These are phyloP conservation scores for Cucurbita argyrosperma DNA, from an alignment of 306 rosid genomes.

Conservation along the genomic window DNA sequence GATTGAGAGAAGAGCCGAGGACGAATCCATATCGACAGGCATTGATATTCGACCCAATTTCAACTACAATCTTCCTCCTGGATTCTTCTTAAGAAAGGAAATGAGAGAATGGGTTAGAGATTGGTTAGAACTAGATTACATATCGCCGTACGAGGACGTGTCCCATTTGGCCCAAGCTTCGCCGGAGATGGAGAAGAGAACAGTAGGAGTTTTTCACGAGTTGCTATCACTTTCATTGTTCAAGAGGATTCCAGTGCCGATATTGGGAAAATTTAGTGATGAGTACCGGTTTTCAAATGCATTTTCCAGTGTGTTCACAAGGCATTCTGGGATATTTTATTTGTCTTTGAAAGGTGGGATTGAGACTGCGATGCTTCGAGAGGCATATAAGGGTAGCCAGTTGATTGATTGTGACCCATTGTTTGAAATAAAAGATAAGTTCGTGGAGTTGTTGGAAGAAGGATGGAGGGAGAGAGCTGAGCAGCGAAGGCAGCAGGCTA, in stretches of 20 bases:
- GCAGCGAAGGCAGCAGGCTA: slow-evolving; percentile 27
- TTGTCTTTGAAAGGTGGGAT: slow-evolving; percentile 83
- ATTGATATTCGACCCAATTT: slow-evolving; percentile 70
- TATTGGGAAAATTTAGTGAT: slow-evolving; percentile 57
- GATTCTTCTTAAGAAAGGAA: slow-evolving; percentile 61
- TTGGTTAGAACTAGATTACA: slow-evolving; percentile 71
- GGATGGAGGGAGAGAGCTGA: slow-evolving; percentile 61
- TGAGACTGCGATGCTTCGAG: slow-evolving; percentile 63
- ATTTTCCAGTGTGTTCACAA: slow-evolving; percentile 46
- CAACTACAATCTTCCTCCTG: slow-evolving; percentile 43
- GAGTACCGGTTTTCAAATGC: slow-evolving; percentile 77
- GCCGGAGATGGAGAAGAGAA: slow-evolving; percentile 55
- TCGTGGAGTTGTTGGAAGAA: slow-evolving; percentile 58
- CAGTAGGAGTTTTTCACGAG: slow-evolving; percentile 39
- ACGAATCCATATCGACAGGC: slow-evolving; percentile 39
- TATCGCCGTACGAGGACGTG: slow-evolving; percentile 61
- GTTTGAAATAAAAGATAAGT: slow-evolving; percentile 53
- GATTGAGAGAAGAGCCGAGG: slow-evolving; percentile 65
- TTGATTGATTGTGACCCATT: slow-evolving; percentile 63
- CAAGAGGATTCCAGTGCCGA: slow-evolving; percentile 73
- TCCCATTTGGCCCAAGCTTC: slow-evolving; percentile 51
- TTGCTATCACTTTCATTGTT: slow-evolving; percentile 48
- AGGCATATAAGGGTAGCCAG: slow-evolving; percentile 42
- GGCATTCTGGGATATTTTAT: slow-evolving; percentile 79
- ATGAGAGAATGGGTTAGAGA: slow-evolving; percentile 95